Evolutionary conservation across 352 stramenopile species (phyloP).

Genomic region (Globisporangium lucens): DNA sequence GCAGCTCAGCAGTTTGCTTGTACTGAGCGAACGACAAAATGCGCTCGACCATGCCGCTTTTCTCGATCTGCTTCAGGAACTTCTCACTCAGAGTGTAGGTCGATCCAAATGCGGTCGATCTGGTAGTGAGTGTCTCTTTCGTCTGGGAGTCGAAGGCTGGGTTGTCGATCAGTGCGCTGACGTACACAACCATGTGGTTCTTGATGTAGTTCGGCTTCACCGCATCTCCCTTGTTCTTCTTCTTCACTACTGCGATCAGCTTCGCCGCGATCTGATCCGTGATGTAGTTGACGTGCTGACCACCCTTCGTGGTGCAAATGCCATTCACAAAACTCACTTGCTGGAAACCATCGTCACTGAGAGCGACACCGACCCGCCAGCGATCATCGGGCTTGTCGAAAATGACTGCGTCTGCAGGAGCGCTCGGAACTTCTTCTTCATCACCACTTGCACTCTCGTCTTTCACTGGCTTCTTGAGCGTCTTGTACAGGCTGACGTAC

Average conservation of each 20-base stretch:
- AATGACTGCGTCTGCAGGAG: slow-evolving; percentile 48
- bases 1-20: slow-evolving; percentile 91
- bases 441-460: slow-evolving; percentile 17
- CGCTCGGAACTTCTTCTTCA: neutral
- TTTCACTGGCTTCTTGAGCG: slow-evolving; percentile 20
- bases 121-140: slow-evolving; percentile 96
- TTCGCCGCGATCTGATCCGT: slow-evolving; percentile 88
- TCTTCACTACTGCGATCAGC: slow-evolving; percentile 90
- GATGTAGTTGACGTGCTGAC: slow-evolving; percentile 95
- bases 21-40: slow-evolving; percentile 91
- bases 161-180: slow-evolving; percentile 97
- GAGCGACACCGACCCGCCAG: slow-evolving; percentile 93
- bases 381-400: slow-evolving; percentile 92
- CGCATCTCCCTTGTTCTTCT: slow-evolving; percentile 91
- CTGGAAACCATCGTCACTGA: slow-evolving; percentile 93
- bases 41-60: slow-evolving; percentile 87
- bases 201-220: slow-evolving; percentile 95
- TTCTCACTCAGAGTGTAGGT: slow-evolving; percentile 84
- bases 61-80: slow-evolving; percentile 87
- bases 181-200: slow-evolving; percentile 95
- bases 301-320: slow-evolving; percentile 95
- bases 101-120: slow-evolving; percentile 80
- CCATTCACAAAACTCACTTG: slow-evolving; percentile 98
- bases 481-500: slow-evolving; percentile 92
- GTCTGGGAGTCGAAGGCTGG: slow-evolving; percentile 97